Evolutionary conservation across 176 grass and related monocot species (phyloP).

Genomic region (Oryza longistaminata): DNA sequence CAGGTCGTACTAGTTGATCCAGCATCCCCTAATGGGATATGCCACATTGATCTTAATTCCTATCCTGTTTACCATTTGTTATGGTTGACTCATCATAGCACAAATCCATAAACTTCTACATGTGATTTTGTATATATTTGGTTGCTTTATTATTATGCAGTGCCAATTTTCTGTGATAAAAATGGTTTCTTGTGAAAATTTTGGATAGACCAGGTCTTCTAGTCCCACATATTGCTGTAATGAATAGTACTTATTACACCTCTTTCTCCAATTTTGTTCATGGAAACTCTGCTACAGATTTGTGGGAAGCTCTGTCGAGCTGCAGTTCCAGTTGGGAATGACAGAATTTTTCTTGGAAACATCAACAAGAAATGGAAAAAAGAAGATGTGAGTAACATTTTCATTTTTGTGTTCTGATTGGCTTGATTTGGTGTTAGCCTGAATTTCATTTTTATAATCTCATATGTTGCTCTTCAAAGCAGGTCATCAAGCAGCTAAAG

Average conservation of each 20-base stretch:
- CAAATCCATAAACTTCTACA: not conserved
- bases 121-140: not conserved
- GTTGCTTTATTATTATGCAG: not conserved
- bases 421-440: not conserved
- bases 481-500: not conserved
- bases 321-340: constrained; percentile 49
- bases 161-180: not conserved
- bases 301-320: constrained; percentile 60
- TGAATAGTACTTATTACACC: constrained; percentile 9
- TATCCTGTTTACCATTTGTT: not conserved
- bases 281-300: constrained; percentile 31
- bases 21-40: not conserved
- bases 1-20: not conserved
- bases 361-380: constrained; percentile 72
- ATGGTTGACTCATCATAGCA: not conserved
- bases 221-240: not conserved
- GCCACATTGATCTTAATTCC: not conserved
- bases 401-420: not conserved
- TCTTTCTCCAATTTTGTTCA: constrained; percentile 10
- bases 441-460: not conserved
- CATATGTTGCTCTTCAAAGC: not conserved
- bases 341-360: constrained; percentile 69
- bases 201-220: not conserved
- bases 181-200: not conserved
- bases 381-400: constrained; percentile 62